Evolutionary conservation across 1,284 basidiomycete species (phyloP), one percentile per base, ranked within the genome.

Genomic region (Ustilago esculenta): DNA sequence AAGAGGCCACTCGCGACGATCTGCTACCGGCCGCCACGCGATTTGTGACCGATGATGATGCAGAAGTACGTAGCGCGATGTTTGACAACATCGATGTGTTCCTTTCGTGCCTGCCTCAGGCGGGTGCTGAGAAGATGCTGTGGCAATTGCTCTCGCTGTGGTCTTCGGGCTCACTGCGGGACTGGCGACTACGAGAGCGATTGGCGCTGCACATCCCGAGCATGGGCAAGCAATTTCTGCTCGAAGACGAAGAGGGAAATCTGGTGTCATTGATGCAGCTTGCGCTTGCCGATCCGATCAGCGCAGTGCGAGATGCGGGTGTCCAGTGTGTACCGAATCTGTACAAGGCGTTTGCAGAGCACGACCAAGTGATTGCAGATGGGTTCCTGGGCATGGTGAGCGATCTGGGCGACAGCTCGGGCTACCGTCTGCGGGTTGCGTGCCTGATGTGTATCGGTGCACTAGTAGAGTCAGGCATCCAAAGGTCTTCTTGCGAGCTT

Each of bases 131-230:
- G 70, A 79, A 83, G n/a, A 83, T 90, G 35, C 84, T 90, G 60
- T 72, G 82, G 21, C 85, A 85, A 20, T 77, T 94, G 50, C 80
- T 86, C n/a, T 82, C 84, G 11, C 81, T 86, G 15, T 92, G 91
- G 91, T 83, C 87, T 27, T 86, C 86, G 20, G 86, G 82, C 49
- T 82, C 83, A 60, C 84, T 92, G 52, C 86, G 85, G 24, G 87
- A 88, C n/a, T 98, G 94, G 94, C 85, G 91, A 52, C 88, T 93
- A 69, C 85, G 94, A 23, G 91, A 94, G 76, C 84, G 84, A 18
- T 83, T 92, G 49, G 87, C 89, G 17, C 85, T 86, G 63, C 85
- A 86, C 55, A 82, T 92, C 32, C 85, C 84, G 0, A 81, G 80
- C 12, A 83, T 92, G 39, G 84, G 85, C 9, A 67, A 63, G 45